These are phyloP conservation scores for Geotrichum siamense DNA, from an alignment of 1,139 yeast species.

Conservation along the genomic window DNA sequence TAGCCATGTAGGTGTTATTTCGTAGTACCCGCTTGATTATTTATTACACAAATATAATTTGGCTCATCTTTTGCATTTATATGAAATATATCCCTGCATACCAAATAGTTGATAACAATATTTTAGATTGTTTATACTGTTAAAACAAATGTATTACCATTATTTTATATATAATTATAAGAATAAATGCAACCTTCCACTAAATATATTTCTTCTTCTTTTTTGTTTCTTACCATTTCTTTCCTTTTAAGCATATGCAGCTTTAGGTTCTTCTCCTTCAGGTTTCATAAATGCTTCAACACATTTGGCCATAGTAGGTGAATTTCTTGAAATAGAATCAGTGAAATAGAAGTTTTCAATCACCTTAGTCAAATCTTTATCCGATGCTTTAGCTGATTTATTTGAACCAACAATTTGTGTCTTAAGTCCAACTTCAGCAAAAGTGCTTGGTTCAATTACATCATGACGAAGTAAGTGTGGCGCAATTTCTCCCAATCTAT, in stretches of 20 bases:
- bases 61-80: no score
- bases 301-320: slow-evolving; percentile 87
- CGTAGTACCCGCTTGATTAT: no score
- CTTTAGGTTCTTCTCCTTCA: slow-evolving; percentile 14
- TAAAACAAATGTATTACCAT: no score
- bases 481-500: slow-evolving; percentile 68
- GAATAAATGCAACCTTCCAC: no score
- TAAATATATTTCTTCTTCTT: no score
- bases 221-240: no score
- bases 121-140: no score
- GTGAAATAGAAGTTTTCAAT: slow-evolving; percentile 82
- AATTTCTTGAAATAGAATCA: slow-evolving; percentile 77
- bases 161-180: no score
- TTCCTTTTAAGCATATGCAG: slow-evolving; percentile 22
- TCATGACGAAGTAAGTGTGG: slow-evolving; percentile 78
- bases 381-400: slow-evolving; percentile 39
- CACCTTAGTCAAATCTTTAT: slow-evolving; percentile 51
- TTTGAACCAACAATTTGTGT: slow-evolving; percentile 38
- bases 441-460: slow-evolving; percentile 56
- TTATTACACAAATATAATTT: no score
- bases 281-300: slow-evolving; percentile 33
- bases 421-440: slow-evolving; percentile 54
- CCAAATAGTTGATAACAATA: no score
- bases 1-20: no score
- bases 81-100: no score